A percentile compares a stretch with the other conserved stretches of the same genome.
Conservation (phyloP, 1,284 basidiomycete genomes). For the Apiotrichum sp. region DNA sequence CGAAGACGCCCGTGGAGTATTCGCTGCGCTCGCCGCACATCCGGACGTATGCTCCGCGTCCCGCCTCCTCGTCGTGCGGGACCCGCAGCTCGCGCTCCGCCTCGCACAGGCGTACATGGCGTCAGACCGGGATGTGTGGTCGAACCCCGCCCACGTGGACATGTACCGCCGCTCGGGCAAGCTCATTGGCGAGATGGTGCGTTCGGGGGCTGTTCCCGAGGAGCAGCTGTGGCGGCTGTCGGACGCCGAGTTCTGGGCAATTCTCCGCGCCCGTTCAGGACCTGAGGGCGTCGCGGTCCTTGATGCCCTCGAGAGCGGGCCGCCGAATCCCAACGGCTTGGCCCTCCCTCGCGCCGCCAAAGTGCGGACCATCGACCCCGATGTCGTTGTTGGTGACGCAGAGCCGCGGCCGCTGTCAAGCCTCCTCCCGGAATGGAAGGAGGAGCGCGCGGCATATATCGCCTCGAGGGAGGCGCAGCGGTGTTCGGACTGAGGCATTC, state of each 20-base stretch:
- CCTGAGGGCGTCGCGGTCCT: neutral
- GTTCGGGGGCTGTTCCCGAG: conserved; percentile 2
- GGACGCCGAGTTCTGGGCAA: conserved; percentile 12
- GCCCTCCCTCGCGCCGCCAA: conserved; percentile 1
- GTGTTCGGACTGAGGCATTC: neutral
- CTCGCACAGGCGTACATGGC: conserved; percentile 11
- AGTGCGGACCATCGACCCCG: conserved; percentile 15
- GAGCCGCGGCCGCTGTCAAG: neutral
- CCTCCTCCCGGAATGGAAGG: conserved; percentile 3
- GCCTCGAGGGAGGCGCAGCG: conserved; percentile 1
- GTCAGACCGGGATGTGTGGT: conserved; percentile 10
- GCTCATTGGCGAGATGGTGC: conserved; percentile 9
- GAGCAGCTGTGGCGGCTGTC: conserved; percentile 10
- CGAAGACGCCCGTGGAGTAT: neutral
- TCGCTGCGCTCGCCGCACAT: conserved; percentile 3
- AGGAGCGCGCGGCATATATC: conserved; percentile 10
- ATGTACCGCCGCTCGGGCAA: conserved; percentile 7
- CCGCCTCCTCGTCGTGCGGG: conserved; percentile 8
- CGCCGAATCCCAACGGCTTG: neutral
- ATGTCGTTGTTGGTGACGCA: conserved; percentile 4
- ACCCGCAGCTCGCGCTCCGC: neutral
- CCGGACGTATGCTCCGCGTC: neutral
- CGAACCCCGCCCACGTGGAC: conserved; percentile 8
- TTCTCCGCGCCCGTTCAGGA: neutral
- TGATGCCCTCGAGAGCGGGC: conserved; percentile 4